Evolutionary conservation across 1,139 yeast species (phyloP).

Genomic region (Pichia sp.): DNA sequence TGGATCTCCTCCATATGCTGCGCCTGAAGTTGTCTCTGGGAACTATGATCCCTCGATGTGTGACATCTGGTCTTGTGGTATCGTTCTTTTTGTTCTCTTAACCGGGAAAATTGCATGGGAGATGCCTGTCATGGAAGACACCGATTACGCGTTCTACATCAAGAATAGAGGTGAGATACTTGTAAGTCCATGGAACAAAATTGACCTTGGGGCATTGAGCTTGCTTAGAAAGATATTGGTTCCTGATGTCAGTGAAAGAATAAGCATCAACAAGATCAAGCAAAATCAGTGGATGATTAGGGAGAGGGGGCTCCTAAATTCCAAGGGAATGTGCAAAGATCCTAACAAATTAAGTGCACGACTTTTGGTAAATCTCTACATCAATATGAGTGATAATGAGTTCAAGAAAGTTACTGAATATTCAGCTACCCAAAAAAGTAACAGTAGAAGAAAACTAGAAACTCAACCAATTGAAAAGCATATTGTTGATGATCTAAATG

Average conservation of each 20-base stretch:
- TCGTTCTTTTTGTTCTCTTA: constrained; percentile 49
- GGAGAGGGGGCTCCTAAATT: constrained; percentile 33
- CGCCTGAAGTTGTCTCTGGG: constrained; percentile 52
- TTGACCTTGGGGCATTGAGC: constrained; percentile 41
- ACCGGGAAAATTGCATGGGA: constrained; percentile 67
- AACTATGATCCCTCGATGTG: constrained; percentile 45
- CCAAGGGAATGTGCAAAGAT: constrained; percentile 41
- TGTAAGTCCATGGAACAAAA: constrained; percentile 43
- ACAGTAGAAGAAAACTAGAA: constrained; percentile 12
- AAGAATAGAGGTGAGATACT: constrained; percentile 37
- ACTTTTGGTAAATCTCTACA: constrained; percentile 37
- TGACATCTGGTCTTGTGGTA: constrained; percentile 63
- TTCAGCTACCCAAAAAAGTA: constrained; percentile 21
- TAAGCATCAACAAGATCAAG: constrained; percentile 33
- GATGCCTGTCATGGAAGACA: constrained; percentile 42
- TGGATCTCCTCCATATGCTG: constrained; percentile 68
- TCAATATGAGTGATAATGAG: constrained; percentile 41
- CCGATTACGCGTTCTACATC: constrained; percentile 36
- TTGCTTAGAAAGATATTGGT: constrained; percentile 45
- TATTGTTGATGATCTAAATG: constrained; percentile 29
- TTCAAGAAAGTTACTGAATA: constrained; percentile 25
- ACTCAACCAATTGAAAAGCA: constrained; percentile 31
- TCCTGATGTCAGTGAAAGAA: constrained; percentile 37
- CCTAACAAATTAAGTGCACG: constrained; percentile 38
- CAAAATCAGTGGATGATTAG: constrained; percentile 47